A percentile compares a stretch with the other conserved stretches of the same genome.
Conservation (phyloP, 257 asterid species). For the Paraleonurus japonicus region DNA sequence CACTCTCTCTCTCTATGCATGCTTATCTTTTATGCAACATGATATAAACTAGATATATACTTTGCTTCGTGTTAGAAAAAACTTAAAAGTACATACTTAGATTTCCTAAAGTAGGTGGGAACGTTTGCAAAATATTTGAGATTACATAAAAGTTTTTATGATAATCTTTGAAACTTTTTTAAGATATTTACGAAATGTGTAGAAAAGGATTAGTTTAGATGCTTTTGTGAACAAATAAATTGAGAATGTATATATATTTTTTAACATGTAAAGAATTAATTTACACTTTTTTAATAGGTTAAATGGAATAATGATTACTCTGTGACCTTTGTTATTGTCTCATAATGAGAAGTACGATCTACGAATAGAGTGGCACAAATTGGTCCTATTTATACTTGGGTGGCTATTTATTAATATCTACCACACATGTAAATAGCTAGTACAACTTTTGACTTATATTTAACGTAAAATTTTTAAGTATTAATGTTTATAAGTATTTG, state of each 20-base stretch:
- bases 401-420: background rate
- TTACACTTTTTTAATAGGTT: no score
- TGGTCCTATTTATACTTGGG: background rate
- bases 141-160: no score
- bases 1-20: background rate
- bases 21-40: background rate
- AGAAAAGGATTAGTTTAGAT: background rate
- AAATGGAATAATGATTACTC: background rate
- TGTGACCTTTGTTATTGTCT: background rate
- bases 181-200: background rate
- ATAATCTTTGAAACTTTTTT: background rate
- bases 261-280: no score
- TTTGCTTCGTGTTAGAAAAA: slow-evolving; percentile 25
- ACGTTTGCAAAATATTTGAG: background rate
- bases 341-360: background rate
- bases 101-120: slow-evolving; percentile 17
- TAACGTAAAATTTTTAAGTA: no score
- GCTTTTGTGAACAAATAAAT: background rate
- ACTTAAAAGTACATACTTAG: background rate
- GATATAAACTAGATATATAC: slow-evolving; percentile 6
- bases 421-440: no score
- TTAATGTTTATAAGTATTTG: no score
- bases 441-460: no score
- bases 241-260: no score
- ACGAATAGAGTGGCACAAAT: background rate